Conservation (phyloP, 2,329 filamentous ascomycete genomes). For the Drechmeria coniospora region DNA sequence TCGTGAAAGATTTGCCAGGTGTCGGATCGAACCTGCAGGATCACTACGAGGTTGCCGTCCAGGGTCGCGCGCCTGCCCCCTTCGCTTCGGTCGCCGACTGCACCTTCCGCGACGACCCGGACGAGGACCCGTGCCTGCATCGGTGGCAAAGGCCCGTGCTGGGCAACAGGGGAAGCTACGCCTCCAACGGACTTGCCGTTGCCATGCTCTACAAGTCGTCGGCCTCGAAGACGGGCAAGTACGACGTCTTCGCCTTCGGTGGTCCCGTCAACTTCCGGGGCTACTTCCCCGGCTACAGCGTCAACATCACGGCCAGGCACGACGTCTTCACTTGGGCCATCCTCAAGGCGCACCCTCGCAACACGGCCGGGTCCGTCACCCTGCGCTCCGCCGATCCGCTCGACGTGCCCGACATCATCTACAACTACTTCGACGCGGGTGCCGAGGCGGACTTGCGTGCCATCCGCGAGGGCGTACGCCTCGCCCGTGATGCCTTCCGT, state of each 20-base stretch:
- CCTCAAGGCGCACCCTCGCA: conserved; percentile 47
- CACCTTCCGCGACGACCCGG: conserved; percentile 12
- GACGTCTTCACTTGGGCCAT: conserved; percentile 22
- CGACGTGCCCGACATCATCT: conserved; percentile 46
- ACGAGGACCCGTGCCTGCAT: conserved; percentile 20
- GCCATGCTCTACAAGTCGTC: conserved; percentile 13
- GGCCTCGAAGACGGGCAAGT: conserved; percentile 10
- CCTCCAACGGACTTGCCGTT: conserved; percentile 10
- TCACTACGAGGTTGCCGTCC: conserved; percentile 13
- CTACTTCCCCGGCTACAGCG: conserved; percentile 13
- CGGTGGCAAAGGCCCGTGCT: conserved; percentile 11
- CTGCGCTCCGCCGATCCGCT: conserved; percentile 46
- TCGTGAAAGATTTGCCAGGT: conserved; percentile 41
- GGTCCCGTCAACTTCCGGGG: conserved; percentile 13
- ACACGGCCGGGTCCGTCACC: conserved; percentile 44
- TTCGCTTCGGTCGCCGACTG: conserved; percentile 9
- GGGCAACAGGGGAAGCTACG: conserved; percentile 8
- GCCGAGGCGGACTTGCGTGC: conserved; percentile 34
- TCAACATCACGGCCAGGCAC: conserved; percentile 9
- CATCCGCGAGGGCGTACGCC: conserved; percentile 37
- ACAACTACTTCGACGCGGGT: conserved; percentile 43
- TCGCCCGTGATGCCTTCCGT: conserved; percentile 28
- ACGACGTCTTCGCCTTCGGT: conserved; percentile 15
- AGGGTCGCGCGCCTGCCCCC: conserved; percentile 5
- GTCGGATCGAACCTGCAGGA: conserved; percentile 39